Evolutionary conservation across 2,329 filamentous ascomycete genomes (phyloP), one percentile per base, ranked within the genome.

Genomic region (Trichoderma asperellum): DNA sequence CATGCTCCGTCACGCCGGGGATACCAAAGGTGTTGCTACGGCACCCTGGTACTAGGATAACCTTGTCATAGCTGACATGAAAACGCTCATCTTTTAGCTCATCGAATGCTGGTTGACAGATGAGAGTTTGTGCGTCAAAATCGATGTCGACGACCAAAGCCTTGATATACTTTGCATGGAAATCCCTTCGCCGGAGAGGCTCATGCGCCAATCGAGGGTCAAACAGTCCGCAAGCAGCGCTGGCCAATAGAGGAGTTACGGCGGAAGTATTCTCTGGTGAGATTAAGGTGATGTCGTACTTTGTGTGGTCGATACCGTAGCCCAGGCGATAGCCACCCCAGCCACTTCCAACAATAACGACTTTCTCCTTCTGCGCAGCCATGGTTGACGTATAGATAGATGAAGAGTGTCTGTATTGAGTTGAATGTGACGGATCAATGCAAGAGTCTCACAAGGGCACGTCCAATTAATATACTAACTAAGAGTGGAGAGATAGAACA

Each of bases 401-500:
- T 18, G 5, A 12, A 43, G 6, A 18, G 37, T 8, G 40, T 10
- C 3, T 43, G 18, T 43, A 8, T n/a, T 43, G 7, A n/a, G 6
- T 8, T n/a, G 8, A n/a, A 43, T 43, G 8, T 7, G 6, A 10
- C 6, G 8, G 0, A 6, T 4, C 1, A 7, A 4, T 6, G 2
- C 18, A 10, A n/a, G 7, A n/a, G 18, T n/a, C 6, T 43, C 40
- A 43, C 5, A 43, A 10, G 6, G 40, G 8, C 40, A n/a, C 6
- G 16, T n/a, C 3, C 40, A n/a, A 43, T n/a, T n/a, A 8, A 43
- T 43, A 43, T 43, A n/a, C 40, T n/a, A 7, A 10, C 40, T n/a
- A 2, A 16, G 18, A 43, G 40, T 16, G 40, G 40, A 43, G 40
- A 43, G 6, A 43, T 18, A n/a, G 24, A 8, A n/a, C 40, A 43